Evolutionary conservation across 495 filamentous ascomycete genomes (phyloP).

Genomic region (Neurospora sp.): DNA sequence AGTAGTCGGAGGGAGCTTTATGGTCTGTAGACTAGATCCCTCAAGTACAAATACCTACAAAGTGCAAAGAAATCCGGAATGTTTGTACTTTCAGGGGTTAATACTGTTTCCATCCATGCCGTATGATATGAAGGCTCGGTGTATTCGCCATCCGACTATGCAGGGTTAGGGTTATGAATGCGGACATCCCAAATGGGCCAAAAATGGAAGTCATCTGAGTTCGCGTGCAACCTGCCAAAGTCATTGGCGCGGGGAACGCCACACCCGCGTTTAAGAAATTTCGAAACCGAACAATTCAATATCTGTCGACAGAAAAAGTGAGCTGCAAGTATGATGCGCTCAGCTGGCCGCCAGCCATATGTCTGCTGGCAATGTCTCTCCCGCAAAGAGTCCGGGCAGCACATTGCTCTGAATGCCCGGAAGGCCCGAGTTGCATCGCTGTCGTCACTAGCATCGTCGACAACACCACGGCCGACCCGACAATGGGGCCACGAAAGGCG

Average conservation of each 20-base stretch:
- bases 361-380: conserved; percentile 23
- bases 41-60: no score
- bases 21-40: no score
- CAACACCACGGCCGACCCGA: not conserved
- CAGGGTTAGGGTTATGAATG: conserved; percentile 7
- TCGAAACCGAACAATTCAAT: not conserved
- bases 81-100: no score
- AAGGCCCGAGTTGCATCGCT: not conserved
- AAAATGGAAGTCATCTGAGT: conserved; percentile 9
- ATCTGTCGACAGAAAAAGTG: not conserved
- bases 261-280: not conserved
- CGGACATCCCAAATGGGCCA: not conserved
- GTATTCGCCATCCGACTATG: not conserved
- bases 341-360: conserved; percentile 15
- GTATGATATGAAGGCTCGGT: not conserved
- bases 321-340: conserved; percentile 16
- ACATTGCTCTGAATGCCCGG: not conserved
- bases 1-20: no score
- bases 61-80: no score
- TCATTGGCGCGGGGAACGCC: not conserved
- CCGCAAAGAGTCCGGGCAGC: not conserved
- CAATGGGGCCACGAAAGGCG: not conserved
- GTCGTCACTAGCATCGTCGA: not conserved
- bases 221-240: conserved; percentile 6
- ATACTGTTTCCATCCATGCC: not conserved